phyloP scores from a whole-genome alignment of 495 filamentous ascomycete genomes.

The Pseudoneurospora amorphoporcata region DNA sequence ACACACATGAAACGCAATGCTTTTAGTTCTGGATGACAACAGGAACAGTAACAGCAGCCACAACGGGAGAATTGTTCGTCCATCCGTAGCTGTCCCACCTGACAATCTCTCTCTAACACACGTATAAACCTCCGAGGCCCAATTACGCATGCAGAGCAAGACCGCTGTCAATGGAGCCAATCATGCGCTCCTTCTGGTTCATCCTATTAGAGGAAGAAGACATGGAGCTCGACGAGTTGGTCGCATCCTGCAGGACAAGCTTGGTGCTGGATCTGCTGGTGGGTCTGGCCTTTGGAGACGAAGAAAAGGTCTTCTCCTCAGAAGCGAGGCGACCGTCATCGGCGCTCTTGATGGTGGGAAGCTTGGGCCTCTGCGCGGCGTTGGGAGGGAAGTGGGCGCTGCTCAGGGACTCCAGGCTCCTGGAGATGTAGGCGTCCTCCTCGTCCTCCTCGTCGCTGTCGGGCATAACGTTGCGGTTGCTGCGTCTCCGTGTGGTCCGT shows the following conservation, averaged over 20 bases:
- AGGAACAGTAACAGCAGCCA: background rate
- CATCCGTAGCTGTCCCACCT: background rate
- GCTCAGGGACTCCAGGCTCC: constrained; percentile 10
- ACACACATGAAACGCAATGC: background rate
- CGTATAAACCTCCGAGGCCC: background rate
- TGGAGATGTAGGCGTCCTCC: constrained; percentile 12
- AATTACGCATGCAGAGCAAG: constrained; percentile 4
- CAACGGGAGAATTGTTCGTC: background rate
- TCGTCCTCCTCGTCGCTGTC: constrained; percentile 20
- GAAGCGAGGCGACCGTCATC: background rate
- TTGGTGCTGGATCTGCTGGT: background rate
- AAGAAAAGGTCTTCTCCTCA: constrained; percentile 2
- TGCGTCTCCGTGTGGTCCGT: constrained; percentile 12
- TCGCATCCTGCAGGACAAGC: background rate
- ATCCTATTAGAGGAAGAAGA: background rate
- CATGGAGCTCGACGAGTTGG: background rate
- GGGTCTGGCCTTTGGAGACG: background rate
- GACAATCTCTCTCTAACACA: background rate
- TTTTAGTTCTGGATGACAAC: background rate
- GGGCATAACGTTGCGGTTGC: constrained; percentile 11
- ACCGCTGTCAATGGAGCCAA: constrained; percentile 7
- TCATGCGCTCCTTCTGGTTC: background rate
- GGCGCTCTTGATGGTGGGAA: constrained; percentile 27
- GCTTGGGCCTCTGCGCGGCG: constrained; percentile 22
- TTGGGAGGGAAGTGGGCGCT: constrained; percentile 7